Base-by-base conservation (phyloP, 805 yeast species). In the Millerago galiae region DNA sequence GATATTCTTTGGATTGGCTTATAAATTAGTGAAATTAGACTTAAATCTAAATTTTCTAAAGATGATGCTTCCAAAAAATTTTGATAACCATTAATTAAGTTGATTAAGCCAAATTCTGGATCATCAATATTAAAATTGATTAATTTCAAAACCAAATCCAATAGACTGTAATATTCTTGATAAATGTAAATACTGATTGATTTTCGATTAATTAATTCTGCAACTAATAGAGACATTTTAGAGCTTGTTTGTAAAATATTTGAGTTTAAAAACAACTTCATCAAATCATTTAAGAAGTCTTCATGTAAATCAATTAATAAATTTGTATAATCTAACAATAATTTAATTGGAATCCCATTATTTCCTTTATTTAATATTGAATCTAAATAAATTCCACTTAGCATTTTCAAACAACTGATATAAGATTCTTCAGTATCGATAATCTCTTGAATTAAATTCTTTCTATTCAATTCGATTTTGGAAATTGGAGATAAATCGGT, bases 21-120 rank as follows among this genome's bases (percentile, higher is more conserved):
- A 50, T 76, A 79, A 25, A 75, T 57, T 47, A 79, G 62, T 0
- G 83, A 77, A 8, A 57, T 51, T 38, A 79, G 75, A 5, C 83
- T 71, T 24, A 77, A 61, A 54, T 79, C 85, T 52, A 67, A 42
- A 16, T 49, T 46, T 4, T 46, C 61, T 1, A 49, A 66, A 46
- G 74, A 75, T 2, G 72, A 61, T 1, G 70, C 63, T 47, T 72
- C 75, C 8, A 70, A 51, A 41, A 64, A 68, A 9, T 42, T 53
- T 27, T 68, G 60, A 62, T 59, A 59, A 17, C 69, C 67, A 41
- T 52, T 43, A 6, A 58, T 56, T 37, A 54, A 41, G 1, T 7
- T 7, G 4, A 47, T 40, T 1, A 14, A 10, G 2, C 59, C 61
- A 25, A 50, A 33, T 13, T 43, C 54, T 5, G 59, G 56, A 31